These are phyloP conservation scores for Pleurotus citrinopileatus DNA, from an alignment of 768 basidiomycete species.

Conservation along the genomic window DNA sequence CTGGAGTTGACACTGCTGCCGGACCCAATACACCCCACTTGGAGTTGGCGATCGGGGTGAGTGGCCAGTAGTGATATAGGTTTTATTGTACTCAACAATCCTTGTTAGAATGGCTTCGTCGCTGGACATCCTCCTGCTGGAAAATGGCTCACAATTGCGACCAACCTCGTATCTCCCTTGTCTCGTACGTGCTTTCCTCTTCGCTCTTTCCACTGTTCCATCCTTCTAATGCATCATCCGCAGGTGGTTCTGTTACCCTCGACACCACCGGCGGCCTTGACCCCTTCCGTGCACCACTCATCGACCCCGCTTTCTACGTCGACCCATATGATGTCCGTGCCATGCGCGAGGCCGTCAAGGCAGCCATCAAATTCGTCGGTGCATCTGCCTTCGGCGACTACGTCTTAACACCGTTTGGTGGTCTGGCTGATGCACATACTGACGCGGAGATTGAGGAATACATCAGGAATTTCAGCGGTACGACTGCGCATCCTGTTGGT, in stretches of 20 bases:
- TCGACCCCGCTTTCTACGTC: no score
- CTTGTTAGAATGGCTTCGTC: slow-evolving; percentile 25
- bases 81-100: slow-evolving; percentile 24
- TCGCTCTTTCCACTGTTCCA: slow-evolving; percentile 26
- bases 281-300: no score
- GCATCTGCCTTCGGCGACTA: slow-evolving; percentile 26
- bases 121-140: slow-evolving; percentile 15
- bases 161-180: slow-evolving; percentile 15
- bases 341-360: slow-evolving; percentile 24
- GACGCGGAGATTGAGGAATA: no score
- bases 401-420: slow-evolving; percentile 17
- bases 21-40: slow-evolving; percentile 32
- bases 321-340: no score
- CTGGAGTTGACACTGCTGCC: slow-evolving; percentile 30
- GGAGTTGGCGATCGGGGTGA: slow-evolving; percentile 31
- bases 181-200: slow-evolving; percentile 21
- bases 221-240: slow-evolving; percentile 15
- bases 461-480: no score
- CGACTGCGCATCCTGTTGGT: slow-evolving; percentile 24
- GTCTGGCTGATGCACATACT: slow-evolving; percentile 19
- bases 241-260: no score
- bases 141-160: slow-evolving; percentile 20
- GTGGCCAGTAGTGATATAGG: no score
- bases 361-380: slow-evolving; percentile 20
- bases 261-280: no score